These are phyloP conservation scores for Striga asiatica DNA, from an alignment of 257 asterid genomes.

Conservation along the genomic window DNA sequence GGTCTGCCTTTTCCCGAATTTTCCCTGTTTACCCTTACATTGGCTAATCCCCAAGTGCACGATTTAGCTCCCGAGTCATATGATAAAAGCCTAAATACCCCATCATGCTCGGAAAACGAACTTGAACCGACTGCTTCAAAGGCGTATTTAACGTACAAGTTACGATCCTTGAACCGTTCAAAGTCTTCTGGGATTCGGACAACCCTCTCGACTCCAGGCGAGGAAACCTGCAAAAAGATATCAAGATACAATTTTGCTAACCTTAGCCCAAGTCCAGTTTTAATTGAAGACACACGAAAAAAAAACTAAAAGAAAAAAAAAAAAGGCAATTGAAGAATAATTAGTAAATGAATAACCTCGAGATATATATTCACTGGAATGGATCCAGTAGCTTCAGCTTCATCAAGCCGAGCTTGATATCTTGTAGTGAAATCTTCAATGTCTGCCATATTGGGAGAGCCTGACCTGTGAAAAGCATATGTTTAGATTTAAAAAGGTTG, in stretches of 20 bases:
- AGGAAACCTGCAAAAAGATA: slow-evolving; percentile 51
- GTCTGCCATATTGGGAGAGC: slow-evolving; percentile 75
- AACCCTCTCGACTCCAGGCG: slow-evolving; percentile 81
- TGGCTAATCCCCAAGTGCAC: slow-evolving; percentile 83
- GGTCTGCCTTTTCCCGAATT: slow-evolving; percentile 88
- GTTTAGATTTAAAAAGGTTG: slow-evolving; percentile 1
- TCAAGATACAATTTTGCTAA: too few species aligned
- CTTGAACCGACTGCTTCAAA: slow-evolving; percentile 28
- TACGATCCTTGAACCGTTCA: slow-evolving; percentile 74
- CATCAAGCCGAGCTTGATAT: slow-evolving; percentile 56
- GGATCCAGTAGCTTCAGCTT: slow-evolving; percentile 53
- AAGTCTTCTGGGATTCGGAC: slow-evolving; percentile 72
- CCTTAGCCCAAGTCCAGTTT: too few species aligned
- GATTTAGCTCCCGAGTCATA: slow-evolving; percentile 32
- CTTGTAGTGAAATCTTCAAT: slow-evolving; percentile 64
- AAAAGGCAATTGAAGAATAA: background rate
- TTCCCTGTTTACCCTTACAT: slow-evolving; percentile 73
- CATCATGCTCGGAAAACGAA: slow-evolving; percentile 46
- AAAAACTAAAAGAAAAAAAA: background rate
- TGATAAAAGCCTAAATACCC: slow-evolving; percentile 53
- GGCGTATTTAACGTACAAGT: slow-evolving; percentile 57
- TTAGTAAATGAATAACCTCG: slow-evolving; percentile 43
- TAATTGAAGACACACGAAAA: too few species aligned
- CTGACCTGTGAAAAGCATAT: slow-evolving; percentile 54
- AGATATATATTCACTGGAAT: slow-evolving; percentile 51